A percentile compares a stretch with the other conserved stretches of the same genome.
phyloP scores from a whole-genome alignment of 1,284 basidiomycete species.

The Polyporus tsugae region DNA sequence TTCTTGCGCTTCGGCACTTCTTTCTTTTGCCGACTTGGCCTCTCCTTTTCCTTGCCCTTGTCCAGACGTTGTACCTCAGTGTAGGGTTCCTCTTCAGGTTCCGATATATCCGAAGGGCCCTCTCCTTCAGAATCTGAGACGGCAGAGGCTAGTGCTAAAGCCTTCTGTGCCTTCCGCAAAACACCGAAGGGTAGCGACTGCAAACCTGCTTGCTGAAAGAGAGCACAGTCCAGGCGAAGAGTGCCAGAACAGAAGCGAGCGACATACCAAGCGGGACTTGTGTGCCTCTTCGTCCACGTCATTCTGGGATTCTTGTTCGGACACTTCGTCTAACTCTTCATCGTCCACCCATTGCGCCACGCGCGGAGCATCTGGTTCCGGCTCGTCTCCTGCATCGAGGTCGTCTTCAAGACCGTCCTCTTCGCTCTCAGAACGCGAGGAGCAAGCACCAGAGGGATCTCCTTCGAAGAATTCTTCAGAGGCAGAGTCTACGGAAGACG shows the following conservation, averaged over 20 bases:
- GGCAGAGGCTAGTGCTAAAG: slow-evolving; percentile 51
- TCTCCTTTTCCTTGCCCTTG: slow-evolving; percentile 44
- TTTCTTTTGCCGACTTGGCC: slow-evolving; percentile 46
- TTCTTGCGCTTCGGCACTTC: slow-evolving; percentile 70
- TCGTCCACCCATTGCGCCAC: slow-evolving; percentile 46
- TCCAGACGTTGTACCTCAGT: slow-evolving; percentile 16
- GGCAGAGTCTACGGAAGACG: slow-evolving; percentile 24
- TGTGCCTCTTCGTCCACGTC: slow-evolving; percentile 32
- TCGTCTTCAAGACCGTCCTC: slow-evolving; percentile 32
- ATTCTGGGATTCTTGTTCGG: slow-evolving; percentile 30
- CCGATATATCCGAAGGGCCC: slow-evolving; percentile 36
- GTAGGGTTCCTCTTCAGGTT: slow-evolving; percentile 28
- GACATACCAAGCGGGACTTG: slow-evolving; percentile 33
- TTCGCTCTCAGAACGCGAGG: slow-evolving; percentile 13
- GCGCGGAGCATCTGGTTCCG: slow-evolving; percentile 39
- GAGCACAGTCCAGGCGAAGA: slow-evolving; percentile 7
- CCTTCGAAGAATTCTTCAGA: slow-evolving; percentile 16
- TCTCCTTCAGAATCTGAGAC: slow-evolving; percentile 44
- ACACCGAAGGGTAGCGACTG: slow-evolving; percentile 69
- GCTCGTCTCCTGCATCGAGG: slow-evolving; percentile 25
- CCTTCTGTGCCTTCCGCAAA: slow-evolving; percentile 69
- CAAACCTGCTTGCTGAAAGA: slow-evolving; percentile 52
- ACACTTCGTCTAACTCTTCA: slow-evolving; percentile 42
- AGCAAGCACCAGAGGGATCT: slow-evolving; percentile 15
- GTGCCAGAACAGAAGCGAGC: not conserved